A percentile compares a stretch with the other conserved stretches of the same genome.
Evolutionary conservation across 2,329 filamentous ascomycete species (phyloP).

Genomic region (Penicillium sp.): DNA sequence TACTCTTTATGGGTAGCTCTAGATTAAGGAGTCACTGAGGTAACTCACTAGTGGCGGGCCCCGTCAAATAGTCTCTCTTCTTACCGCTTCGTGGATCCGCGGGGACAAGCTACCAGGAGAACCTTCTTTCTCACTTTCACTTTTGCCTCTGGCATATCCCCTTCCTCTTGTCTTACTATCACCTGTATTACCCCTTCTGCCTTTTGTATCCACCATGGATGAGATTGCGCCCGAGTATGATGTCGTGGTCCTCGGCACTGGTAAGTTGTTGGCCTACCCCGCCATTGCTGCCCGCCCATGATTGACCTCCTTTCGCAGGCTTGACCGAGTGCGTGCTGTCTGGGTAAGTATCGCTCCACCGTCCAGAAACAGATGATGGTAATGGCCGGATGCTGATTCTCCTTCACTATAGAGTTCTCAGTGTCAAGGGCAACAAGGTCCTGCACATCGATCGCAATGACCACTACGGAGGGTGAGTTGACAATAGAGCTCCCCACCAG

Average conservation of each 20-base stretch:
- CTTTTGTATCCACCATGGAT: slow-evolving; percentile 71
- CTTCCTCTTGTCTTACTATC: slow-evolving; percentile 25
- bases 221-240: slow-evolving; percentile 99
- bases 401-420: slow-evolving; percentile 72
- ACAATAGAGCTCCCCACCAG: slow-evolving; percentile 27
- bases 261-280: slow-evolving; percentile 62
- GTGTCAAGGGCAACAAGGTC: slow-evolving; percentile 98
- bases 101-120: slow-evolving; percentile 32
- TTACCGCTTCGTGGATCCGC: slow-evolving; percentile 39
- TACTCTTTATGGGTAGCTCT: neutral
- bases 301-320: slow-evolving; percentile 61
- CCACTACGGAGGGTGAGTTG: slow-evolving; percentile 91
- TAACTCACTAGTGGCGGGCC: slow-evolving; percentile 36
- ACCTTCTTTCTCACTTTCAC: slow-evolving; percentile 30
- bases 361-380: slow-evolving; percentile 29
- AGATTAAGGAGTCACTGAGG: slow-evolving; percentile 16
- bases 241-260: slow-evolving; percentile 97
- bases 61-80: slow-evolving; percentile 34
- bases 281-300: slow-evolving; percentile 36
- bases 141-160: slow-evolving; percentile 16
- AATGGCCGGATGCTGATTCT: slow-evolving; percentile 32
- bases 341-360: slow-evolving; percentile 67
- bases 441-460: slow-evolving; percentile 98
- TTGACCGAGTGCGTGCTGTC: slow-evolving; percentile 99
- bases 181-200: slow-evolving; percentile 20